Evolutionary conservation across 2,329 filamentous ascomycete genomes (phyloP).

Genomic region (Penicillium sp.): DNA sequence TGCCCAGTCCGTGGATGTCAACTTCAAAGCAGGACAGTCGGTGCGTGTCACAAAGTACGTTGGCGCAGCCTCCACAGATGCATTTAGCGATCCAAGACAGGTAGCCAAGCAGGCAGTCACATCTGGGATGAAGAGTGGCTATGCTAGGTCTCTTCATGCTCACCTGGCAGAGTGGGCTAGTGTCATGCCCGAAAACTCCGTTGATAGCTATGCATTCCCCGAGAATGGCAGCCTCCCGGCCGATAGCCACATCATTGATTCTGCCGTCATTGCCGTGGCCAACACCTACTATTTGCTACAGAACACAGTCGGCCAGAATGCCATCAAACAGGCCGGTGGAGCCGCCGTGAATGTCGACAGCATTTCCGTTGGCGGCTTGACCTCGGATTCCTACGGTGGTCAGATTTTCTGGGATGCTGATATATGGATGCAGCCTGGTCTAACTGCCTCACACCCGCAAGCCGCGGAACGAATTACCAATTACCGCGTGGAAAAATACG

Average conservation of each 20-base stretch:
- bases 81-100: conserved; percentile 55
- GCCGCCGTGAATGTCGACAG: conserved; percentile 57
- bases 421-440: conserved; percentile 64
- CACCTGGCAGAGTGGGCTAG: conserved; percentile 60
- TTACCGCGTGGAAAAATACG: conserved; percentile 57
- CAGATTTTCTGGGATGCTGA: conserved; percentile 64
- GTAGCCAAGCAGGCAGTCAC: conserved; percentile 55
- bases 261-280: conserved; percentile 46
- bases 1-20: conserved; percentile 56
- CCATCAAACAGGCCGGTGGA: conserved; percentile 48
- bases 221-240: conserved; percentile 54
- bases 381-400: conserved; percentile 64
- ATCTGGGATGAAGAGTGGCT: conserved; percentile 52
- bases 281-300: conserved; percentile 48
- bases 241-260: conserved; percentile 54
- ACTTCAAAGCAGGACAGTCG: conserved; percentile 50
- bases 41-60: conserved; percentile 62
- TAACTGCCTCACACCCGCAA: conserved; percentile 60
- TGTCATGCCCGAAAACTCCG: conserved; percentile 57
- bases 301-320: conserved; percentile 52
- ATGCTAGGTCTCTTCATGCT: conserved; percentile 49
- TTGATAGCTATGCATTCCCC: conserved; percentile 59
- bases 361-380: conserved; percentile 63
- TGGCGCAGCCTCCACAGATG: conserved; percentile 64
- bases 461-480: conserved; percentile 60